A percentile compares a stretch with the other conserved stretches of the same genome.
phyloP scores from a whole-genome alignment of 371 early-diverging fungal genomes.

The Actinomucor elegans region DNA sequence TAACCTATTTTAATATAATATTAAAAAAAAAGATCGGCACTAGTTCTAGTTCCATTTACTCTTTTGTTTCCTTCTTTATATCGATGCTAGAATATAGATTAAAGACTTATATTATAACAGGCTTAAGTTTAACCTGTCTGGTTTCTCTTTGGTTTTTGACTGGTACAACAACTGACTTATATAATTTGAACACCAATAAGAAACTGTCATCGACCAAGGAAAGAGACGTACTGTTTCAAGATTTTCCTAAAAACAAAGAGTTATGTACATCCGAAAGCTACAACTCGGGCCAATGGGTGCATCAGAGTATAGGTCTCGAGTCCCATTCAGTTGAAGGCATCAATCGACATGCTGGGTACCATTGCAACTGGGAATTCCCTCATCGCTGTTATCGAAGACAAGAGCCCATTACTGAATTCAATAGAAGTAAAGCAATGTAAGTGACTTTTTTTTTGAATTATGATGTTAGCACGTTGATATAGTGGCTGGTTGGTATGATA shows the following conservation, averaged over 20 bases:
- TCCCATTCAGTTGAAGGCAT: constrained; percentile 22
- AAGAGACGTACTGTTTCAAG: background rate
- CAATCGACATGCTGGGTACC: constrained; percentile 24
- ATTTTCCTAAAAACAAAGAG: background rate
- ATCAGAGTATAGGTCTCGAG: constrained; percentile 16
- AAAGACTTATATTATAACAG: background rate
- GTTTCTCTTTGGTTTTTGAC: background rate
- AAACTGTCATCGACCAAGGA: background rate
- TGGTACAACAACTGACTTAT: no score
- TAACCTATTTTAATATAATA: no score
- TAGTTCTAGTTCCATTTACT: constrained; percentile 2
- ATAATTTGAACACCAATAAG: no score
- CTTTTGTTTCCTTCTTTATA: background rate
- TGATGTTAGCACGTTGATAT: no score
- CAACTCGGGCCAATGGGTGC: constrained; percentile 36
- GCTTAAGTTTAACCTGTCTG: constrained; percentile 3
- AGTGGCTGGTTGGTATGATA: no score
- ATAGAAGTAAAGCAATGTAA: constrained; percentile 39
- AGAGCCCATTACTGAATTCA: constrained; percentile 20
- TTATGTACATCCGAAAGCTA: constrained; percentile 25
- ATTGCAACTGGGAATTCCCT: constrained; percentile 31
- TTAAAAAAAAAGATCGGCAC: background rate
- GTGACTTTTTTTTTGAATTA: background rate
- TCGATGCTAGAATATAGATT: background rate
- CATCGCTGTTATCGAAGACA: constrained; percentile 38